Evolutionary conservation across 2,329 filamentous ascomycete species (phyloP).

Genomic region (Stagonosporopsis rhizophila): DNA sequence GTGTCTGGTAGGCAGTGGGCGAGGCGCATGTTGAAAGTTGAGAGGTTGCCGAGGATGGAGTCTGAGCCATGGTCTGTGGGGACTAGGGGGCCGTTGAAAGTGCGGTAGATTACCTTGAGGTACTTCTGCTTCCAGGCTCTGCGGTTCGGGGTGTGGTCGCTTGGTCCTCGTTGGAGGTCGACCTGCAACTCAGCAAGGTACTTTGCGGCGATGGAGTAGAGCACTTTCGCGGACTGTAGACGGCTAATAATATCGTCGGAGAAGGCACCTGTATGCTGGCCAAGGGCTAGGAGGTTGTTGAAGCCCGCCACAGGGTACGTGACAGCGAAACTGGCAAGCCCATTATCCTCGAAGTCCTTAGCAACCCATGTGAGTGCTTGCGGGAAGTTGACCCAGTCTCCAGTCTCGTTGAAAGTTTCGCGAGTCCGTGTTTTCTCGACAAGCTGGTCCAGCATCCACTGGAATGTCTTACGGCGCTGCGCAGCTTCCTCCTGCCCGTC

Average conservation of each 20-base stretch:
- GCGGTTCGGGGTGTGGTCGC: background rate
- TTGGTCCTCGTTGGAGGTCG: background rate
- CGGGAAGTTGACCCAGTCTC: conserved; percentile 39
- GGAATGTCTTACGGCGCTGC: conserved; percentile 30
- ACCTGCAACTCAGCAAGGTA: conserved; percentile 34
- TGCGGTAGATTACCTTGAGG: conserved; percentile 34
- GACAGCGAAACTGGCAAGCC: conserved; percentile 41
- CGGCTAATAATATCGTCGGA: conserved; percentile 13
- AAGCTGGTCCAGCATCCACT: conserved; percentile 42
- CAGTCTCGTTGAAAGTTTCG: conserved; percentile 42
- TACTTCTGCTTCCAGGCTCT: conserved; percentile 37
- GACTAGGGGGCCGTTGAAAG: conserved; percentile 38
- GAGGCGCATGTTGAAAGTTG: conserved; percentile 24
- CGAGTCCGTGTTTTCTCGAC: conserved; percentile 36
- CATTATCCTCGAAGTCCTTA: conserved; percentile 33
- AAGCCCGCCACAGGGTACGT: conserved; percentile 43
- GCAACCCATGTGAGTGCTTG: conserved; percentile 38
- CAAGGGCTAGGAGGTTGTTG: conserved; percentile 32
- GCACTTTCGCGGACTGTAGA: conserved; percentile 29
- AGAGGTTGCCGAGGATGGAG: conserved; percentile 21
- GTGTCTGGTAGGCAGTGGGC: conserved; percentile 8
- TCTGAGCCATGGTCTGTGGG: conserved; percentile 25
- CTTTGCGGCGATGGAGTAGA: conserved; percentile 34
- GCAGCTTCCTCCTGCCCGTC: conserved; percentile 25
- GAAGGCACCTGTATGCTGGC: conserved; percentile 27